Conservation (phyloP, 2,329 filamentous ascomycete species). For the Tetracladium maxilliforme region DNA sequence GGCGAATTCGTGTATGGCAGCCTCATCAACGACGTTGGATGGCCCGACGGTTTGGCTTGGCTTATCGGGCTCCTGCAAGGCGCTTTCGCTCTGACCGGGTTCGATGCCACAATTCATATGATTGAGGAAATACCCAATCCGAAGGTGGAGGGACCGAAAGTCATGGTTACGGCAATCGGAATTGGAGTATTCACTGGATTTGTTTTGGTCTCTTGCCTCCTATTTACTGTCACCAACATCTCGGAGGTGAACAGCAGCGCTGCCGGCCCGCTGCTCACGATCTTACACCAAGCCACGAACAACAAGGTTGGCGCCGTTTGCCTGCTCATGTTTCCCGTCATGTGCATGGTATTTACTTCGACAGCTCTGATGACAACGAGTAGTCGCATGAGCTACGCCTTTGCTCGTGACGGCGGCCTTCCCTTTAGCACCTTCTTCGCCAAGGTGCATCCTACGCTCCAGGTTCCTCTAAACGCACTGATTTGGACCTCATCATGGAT, state of each 20-base stretch:
- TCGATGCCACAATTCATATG: constrained; percentile 27
- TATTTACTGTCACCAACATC: constrained; percentile 48
- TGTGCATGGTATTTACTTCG: constrained; percentile 49
- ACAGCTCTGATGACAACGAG: constrained; percentile 52
- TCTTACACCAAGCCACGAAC: constrained; percentile 45
- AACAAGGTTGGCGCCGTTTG: constrained; percentile 47
- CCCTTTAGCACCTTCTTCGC: constrained; percentile 45
- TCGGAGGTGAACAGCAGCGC: constrained; percentile 36
- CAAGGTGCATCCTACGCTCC: constrained; percentile 42
- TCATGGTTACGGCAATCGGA: constrained; percentile 44
- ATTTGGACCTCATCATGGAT: constrained; percentile 44
- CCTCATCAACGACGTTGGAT: constrained; percentile 55
- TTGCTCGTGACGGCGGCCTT: constrained; percentile 52
- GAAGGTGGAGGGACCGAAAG: constrained; percentile 34
- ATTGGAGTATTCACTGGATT: constrained; percentile 50
- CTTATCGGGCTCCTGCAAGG: constrained; percentile 37
- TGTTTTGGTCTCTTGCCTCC: constrained; percentile 44
- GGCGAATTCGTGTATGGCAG: constrained; percentile 50
- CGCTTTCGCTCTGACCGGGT: constrained; percentile 32
- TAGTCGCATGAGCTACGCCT: constrained; percentile 52
- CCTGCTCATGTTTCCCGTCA: constrained; percentile 49
- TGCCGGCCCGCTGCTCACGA: constrained; percentile 44
- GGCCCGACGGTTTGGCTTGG: constrained; percentile 53
- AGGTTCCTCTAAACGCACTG: constrained; percentile 52
- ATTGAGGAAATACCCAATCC: constrained; percentile 21